Percentiles rank a stretch among this genome's conserved stretches.
These are phyloP conservation scores for Colletotrichum agaves DNA, from an alignment of 2,329 filamentous ascomycete genomes.

Conservation along the genomic window DNA sequence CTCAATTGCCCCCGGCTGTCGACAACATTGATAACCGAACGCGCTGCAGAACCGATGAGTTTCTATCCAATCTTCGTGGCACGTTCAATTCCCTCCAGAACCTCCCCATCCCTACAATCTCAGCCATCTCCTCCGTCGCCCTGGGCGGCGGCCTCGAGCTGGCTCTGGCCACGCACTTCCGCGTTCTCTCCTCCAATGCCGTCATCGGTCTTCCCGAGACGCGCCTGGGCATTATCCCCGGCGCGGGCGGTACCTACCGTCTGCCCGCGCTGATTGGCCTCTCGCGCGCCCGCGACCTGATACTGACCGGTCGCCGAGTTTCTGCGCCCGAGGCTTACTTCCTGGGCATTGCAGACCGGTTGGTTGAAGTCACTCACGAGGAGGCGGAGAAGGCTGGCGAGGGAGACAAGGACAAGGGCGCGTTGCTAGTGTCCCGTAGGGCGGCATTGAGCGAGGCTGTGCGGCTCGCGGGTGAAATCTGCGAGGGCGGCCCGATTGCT, in stretches of 20 bases:
- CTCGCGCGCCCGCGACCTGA: constrained; percentile 85
- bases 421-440: constrained; percentile 70
- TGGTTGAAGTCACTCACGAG: constrained; percentile 77
- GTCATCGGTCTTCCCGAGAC: constrained; percentile 90
- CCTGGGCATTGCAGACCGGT: constrained; percentile 86
- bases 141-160: constrained; percentile 95
- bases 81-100: constrained; percentile 79
- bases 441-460: constrained; percentile 81
- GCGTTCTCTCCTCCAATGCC: constrained; percentile 84
- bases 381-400: constrained; percentile 50
- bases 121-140: constrained; percentile 85
- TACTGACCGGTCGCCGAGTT: constrained; percentile 90
- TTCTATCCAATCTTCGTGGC: constrained; percentile 79
- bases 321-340: constrained; percentile 89
- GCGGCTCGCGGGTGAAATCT: constrained; percentile 83
- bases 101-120: constrained; percentile 90
- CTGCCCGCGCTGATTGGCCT: constrained; percentile 85
- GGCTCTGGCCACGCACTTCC: constrained; percentile 88
- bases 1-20: neutral
- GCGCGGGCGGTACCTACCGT: constrained; percentile 91
- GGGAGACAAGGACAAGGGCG: constrained; percentile 46
- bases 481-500: constrained; percentile 88
- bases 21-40: constrained; percentile 9
- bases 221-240: constrained; percentile 91
- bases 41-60: constrained; percentile 74